Evolutionary conservation across 176 grass and related monocot genomes (phyloP), one percentile per base, ranked within the genome.

Genomic region (Carex littledalei): DNA sequence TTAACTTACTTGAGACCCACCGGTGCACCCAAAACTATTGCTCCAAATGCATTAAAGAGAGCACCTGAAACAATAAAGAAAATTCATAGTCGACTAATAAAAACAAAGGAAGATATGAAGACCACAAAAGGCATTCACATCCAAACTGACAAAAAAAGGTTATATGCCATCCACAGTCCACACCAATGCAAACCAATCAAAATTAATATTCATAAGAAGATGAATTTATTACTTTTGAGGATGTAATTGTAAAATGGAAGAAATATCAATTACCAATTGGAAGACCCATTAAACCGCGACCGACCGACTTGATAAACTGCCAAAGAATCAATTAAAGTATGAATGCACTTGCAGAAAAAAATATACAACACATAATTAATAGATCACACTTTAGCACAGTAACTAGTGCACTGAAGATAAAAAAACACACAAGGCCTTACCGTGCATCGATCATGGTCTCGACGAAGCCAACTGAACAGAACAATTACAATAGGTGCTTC

Each of bases 1-100:
- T 18, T 17, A 5, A 85, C 93, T 91, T 89, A 99, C 93, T 95
- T 94, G 66, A 86, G 72, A 63, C 96, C 90, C 79, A 99, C 83
- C 16, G 96, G 96, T 13, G 93, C 90, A 62, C 93, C 93, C 37
- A 99, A 90, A 90, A 95, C 93, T 56, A 99, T 88, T n/a, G 93
- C 90, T 18, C 91, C 93, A 91, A 95, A 95, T 86, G 96, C 91
- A 90, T 99, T 99, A 85, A 99, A 21, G 43, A 94, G 84, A 8
- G 93, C 91, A 45, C 96, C 96, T 99, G 88, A 80, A 49, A 13
- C 57, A 86, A 82, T 7, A 79, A 83, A 87, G 31, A 29, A 79
- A 67, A 87, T 47, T 14, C 32, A 50, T 21, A 72, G 39, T 57
- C 5, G 15, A 45, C 29, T 20, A 67, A 58, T 49, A 29, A 74